Evolutionary conservation across 768 basidiomycete genomes (phyloP).

Genomic region (Omphalotus guepiniiformis): DNA sequence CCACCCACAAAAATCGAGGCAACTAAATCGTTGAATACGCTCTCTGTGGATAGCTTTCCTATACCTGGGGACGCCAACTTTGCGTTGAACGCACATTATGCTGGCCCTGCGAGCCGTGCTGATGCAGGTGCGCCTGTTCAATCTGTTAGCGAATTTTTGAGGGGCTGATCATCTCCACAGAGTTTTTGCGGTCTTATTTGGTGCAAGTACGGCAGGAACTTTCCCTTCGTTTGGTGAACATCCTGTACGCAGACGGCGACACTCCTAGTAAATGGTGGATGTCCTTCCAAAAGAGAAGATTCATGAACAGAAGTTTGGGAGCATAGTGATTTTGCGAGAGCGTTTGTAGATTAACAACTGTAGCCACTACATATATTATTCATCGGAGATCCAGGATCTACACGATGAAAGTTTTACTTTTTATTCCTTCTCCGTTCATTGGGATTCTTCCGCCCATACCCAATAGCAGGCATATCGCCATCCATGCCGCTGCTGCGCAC

Average conservation of each 20-base stretch:
- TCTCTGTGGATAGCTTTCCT: slow-evolving; percentile 90
- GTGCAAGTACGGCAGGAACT: slow-evolving; percentile 92
- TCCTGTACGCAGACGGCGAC: slow-evolving; percentile 88
- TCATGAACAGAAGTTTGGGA: slow-evolving; percentile 89
- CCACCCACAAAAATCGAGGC: slow-evolving; percentile 80
- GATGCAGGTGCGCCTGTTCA: slow-evolving; percentile 67
- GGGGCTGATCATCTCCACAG: slow-evolving; percentile 32
- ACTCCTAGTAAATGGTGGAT: slow-evolving; percentile 99
- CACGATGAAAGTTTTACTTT: slow-evolving; percentile 27
- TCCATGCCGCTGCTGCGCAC: slow-evolving; percentile 46
- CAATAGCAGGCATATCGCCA: slow-evolving; percentile 77
- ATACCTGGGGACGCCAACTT: slow-evolving; percentile 97
- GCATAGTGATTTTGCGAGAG: slow-evolving; percentile 34
- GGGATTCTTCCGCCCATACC: slow-evolving; percentile 85
- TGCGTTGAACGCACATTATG: slow-evolving; percentile 88
- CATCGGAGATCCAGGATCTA: slow-evolving; percentile 1
- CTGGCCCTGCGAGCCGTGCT: slow-evolving; percentile 65
- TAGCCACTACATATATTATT: slow-evolving; percentile 18
- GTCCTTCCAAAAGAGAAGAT: slow-evolving; percentile 96
- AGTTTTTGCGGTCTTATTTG: slow-evolving; percentile 87
- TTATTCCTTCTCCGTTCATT: slow-evolving; percentile 70
- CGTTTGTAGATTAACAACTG: slow-evolving; percentile 14
- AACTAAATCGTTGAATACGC: slow-evolving; percentile 80
- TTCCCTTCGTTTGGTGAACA: slow-evolving; percentile 79
- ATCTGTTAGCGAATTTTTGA: neutral